Conservation (phyloP, 495 filamentous ascomycete species). For the Physcia stellaris region DNA sequence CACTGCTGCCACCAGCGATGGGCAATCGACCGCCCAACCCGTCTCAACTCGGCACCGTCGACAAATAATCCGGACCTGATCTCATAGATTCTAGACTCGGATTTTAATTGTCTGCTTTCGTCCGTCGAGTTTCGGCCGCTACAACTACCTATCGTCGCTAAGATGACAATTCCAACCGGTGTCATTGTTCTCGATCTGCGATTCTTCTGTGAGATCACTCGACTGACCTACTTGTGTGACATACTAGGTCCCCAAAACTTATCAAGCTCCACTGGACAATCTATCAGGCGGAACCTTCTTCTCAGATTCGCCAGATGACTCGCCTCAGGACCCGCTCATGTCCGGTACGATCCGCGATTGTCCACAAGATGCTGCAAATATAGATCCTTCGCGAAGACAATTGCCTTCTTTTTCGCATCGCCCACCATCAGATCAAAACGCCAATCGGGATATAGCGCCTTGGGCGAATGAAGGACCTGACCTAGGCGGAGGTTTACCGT, state of each 20-base stretch:
- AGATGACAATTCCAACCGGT: background rate
- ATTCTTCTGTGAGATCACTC: background rate
- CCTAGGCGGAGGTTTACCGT: conserved; percentile 18
- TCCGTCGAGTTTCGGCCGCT: background rate
- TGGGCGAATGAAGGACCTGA: conserved; percentile 22
- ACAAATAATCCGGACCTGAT: background rate
- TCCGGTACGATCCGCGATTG: conserved; percentile 25
- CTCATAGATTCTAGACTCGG: background rate
- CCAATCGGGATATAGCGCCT: conserved; percentile 21
- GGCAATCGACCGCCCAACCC: background rate
- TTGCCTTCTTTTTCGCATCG: conserved; percentile 13
- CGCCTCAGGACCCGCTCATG: conserved; percentile 31
- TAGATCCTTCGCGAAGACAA: conserved; percentile 17
- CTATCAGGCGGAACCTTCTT: conserved; percentile 24
- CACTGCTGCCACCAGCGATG: background rate
- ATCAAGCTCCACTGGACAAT: conserved; percentile 3
- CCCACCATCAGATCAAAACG: conserved; percentile 13
- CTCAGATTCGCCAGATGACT: conserved; percentile 30
- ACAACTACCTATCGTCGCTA: background rate
- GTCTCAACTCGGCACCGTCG: background rate
- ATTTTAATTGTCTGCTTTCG: background rate
- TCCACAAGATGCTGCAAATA: conserved; percentile 24
- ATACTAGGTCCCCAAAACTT: conserved; percentile 3
- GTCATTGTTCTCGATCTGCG: background rate
- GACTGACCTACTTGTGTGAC: background rate